Evolutionary conservation across 208 protist genomes (phyloP).

Genomic region (Ichthyophonus hoferi): DNA sequence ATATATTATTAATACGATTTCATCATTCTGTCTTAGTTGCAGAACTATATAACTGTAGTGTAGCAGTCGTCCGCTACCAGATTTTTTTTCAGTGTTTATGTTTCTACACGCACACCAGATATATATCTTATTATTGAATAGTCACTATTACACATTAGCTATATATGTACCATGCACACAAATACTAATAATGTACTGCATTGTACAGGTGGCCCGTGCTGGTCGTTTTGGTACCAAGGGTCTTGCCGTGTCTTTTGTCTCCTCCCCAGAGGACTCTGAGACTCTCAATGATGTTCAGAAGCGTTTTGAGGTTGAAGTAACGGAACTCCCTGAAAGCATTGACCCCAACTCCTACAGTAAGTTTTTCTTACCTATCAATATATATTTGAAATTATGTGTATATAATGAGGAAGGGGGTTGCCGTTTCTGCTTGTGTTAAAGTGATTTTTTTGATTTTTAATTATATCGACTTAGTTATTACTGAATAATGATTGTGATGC

Average conservation of each 20-base stretch:
- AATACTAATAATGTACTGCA: too few species aligned
- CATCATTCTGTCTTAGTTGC: not conserved
- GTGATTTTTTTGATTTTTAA: too few species aligned
- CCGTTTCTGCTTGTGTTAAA: not conserved
- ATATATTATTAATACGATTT: not conserved
- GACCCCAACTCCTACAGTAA: slow-evolving; percentile 70
- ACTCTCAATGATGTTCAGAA: slow-evolving; percentile 90
- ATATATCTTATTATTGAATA: too few species aligned
- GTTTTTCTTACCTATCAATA: too few species aligned
- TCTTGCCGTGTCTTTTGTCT: slow-evolving; percentile 95
- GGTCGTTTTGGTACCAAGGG: slow-evolving; percentile 99
- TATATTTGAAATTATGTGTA: not conserved
- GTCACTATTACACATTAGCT: too few species aligned
- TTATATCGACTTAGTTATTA: too few species aligned
- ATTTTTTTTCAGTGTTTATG: too few species aligned
- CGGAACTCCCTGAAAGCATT: slow-evolving; percentile 82
- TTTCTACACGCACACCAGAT: too few species aligned
- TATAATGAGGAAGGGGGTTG: not conserved
- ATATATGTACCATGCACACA: too few species aligned
- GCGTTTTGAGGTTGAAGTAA: slow-evolving; percentile 93
- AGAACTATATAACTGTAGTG: too few species aligned
- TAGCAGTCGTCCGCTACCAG: too few species aligned
- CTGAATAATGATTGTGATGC: too few species aligned
- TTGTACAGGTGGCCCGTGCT: slow-evolving; percentile 71
- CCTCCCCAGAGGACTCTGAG: slow-evolving; percentile 79